Percentiles rank a stretch among this genome's conserved stretches.
These are phyloP conservation scores for Xylaria sp. DNA, from an alignment of 2,329 filamentous ascomycete genomes.

Conservation along the genomic window DNA sequence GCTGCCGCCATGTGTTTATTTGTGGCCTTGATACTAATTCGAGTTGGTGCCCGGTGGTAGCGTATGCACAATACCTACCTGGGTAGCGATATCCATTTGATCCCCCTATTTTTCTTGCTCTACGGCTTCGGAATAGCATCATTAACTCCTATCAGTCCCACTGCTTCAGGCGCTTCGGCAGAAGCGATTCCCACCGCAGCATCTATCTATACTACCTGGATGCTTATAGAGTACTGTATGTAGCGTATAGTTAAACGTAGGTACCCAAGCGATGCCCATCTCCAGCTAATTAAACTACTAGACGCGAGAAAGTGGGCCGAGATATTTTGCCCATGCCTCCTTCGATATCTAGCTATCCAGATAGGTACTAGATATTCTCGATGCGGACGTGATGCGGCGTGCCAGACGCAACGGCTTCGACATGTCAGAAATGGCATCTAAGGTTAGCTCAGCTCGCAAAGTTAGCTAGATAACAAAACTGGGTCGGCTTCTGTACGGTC, in stretches of 20 bases:
- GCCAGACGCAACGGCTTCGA: conserved; percentile 2
- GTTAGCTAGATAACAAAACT: conserved; percentile 12
- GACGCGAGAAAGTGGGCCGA: conserved; percentile 21
- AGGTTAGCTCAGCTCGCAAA: conserved; percentile 7
- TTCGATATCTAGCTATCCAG: conserved; percentile 3
- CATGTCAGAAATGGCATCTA: background rate
- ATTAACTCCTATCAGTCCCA: conserved; percentile 19
- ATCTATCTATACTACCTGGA: background rate
- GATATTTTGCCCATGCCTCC: conserved; percentile 16
- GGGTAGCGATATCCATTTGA: conserved; percentile 1
- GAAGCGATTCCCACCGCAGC: conserved; percentile 9
- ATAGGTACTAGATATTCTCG: background rate
- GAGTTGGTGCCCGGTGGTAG: conserved; percentile 6
- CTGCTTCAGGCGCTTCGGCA: conserved; percentile 8
- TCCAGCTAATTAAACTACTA: conserved; percentile 29
- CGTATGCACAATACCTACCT: conserved; percentile 8
- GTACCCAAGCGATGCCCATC: background rate
- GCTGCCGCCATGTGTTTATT: conserved; percentile 30
- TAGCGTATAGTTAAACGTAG: background rate
- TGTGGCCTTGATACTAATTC: conserved; percentile 13
- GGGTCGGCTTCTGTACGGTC: conserved; percentile 28
- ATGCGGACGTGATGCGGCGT: conserved; percentile 2
- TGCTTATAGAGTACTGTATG: background rate
- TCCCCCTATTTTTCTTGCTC: conserved; percentile 3
- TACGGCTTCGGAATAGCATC: background rate